phyloP scores from a whole-genome alignment of 805 yeast genomes.

The Sungouiozyma intestinalis region DNA sequence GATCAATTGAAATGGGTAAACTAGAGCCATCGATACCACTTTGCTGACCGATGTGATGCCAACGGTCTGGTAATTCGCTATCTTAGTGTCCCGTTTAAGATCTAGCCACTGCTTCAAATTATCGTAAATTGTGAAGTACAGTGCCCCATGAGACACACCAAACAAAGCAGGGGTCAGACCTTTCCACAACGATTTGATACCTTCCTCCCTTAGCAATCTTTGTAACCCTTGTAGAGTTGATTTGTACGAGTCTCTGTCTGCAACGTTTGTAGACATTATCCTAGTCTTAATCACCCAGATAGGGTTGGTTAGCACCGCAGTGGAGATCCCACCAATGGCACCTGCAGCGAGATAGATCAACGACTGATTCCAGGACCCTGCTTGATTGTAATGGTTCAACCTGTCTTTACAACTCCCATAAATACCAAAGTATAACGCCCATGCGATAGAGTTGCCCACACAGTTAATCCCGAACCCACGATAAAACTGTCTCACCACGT shows the following conservation, averaged over 20 bases:
- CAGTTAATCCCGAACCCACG: constrained; percentile 76
- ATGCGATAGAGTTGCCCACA: constrained; percentile 74
- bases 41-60: constrained; percentile 61
- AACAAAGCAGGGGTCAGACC: constrained; percentile 68
- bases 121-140: constrained; percentile 83
- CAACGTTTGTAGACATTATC: constrained; percentile 44
- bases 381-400: constrained; percentile 4
- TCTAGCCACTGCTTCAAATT: constrained; percentile 42
- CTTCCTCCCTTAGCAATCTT: constrained; percentile 43
- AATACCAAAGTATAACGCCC: constrained; percentile 80
- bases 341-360: constrained; percentile 45
- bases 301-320: constrained; percentile 78
- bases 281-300: constrained; percentile 93
- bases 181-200: constrained; percentile 53
- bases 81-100: constrained; percentile 11
- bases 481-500: constrained; percentile 34
- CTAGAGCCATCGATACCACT: constrained; percentile 48
- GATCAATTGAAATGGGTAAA: constrained; percentile 80
- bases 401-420: constrained; percentile 53
- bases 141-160: constrained; percentile 81
- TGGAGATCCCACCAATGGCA: constrained; percentile 60
- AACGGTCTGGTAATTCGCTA: constrained; percentile 49
- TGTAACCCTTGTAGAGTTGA: constrained; percentile 47
- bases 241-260: constrained; percentile 30
- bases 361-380: constrained; percentile 13